A percentile compares a stretch with the other conserved stretches of the same genome.
These are phyloP conservation scores for Yarrowia porcina DNA, from an alignment of 805 yeast genomes.

Conservation along the genomic window DNA sequence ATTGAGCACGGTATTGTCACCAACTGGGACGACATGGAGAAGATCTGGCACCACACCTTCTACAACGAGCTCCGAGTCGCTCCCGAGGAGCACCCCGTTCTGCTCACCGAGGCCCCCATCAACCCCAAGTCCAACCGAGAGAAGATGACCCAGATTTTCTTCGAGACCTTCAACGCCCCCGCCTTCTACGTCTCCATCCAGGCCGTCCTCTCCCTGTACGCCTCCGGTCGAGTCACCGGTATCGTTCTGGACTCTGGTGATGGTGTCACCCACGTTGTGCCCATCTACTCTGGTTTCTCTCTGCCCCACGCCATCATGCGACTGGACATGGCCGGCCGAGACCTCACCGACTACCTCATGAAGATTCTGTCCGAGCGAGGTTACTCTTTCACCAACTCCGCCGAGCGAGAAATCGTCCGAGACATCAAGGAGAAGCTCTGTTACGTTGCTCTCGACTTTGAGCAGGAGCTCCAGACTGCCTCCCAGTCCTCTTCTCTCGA, in stretches of 20 bases:
- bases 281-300: constrained; percentile 99
- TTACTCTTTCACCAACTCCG: constrained; percentile 97
- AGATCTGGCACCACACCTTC: constrained; percentile 99
- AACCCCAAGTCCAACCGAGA: constrained; percentile 99
- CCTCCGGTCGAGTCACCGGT: constrained; percentile 99
- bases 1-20: constrained; percentile 99
- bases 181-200: constrained; percentile 99
- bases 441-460: constrained; percentile 98
- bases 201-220: constrained; percentile 96
- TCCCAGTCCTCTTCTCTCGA: constrained; percentile 97
- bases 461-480: constrained; percentile 99
- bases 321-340: constrained; percentile 99
- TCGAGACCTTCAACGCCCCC: constrained; percentile 99
- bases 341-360: constrained; percentile 98
- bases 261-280: constrained; percentile 99
- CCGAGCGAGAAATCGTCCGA: constrained; percentile 94
- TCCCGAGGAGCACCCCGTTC: constrained; percentile 99
- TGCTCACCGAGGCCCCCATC: constrained; percentile 99
- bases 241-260: constrained; percentile 99
- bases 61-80: constrained; percentile 99
- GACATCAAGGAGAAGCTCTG: constrained; percentile 98
- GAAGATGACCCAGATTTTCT: constrained; percentile 99
- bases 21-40: constrained; percentile 99
- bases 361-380: constrained; percentile 98
- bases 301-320: constrained; percentile 98